Conservation (phyloP, 257 asterid genomes). For the Asclepias syriaca region DNA sequence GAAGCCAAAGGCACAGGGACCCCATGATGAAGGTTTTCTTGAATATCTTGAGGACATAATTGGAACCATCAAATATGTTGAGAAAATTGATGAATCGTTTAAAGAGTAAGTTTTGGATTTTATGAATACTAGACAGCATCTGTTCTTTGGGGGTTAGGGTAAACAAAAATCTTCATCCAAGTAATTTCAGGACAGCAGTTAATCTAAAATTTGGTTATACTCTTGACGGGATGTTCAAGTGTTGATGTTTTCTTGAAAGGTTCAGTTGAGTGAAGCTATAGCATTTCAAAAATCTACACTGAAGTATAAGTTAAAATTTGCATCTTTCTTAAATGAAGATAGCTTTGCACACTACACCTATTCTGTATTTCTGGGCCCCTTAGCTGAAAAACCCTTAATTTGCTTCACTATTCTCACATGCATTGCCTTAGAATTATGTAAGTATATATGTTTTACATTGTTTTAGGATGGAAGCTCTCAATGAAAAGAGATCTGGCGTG, state of each 20-base stretch:
- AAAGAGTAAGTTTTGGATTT: constrained; percentile 56
- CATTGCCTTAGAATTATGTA: background rate
- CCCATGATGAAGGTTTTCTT: constrained; percentile 98
- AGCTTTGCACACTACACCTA: background rate
- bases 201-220: background rate
- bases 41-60: constrained; percentile 98
- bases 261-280: background rate
- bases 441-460: background rate
- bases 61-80: constrained; percentile 93
- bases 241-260: background rate
- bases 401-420: background rate
- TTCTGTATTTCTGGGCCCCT: background rate
- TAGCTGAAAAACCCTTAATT: background rate
- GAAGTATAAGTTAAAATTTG: constrained; percentile 1
- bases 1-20: constrained; percentile 98
- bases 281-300: background rate
- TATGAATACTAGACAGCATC: background rate
- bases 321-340: background rate
- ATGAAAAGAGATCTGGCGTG: constrained; percentile 81
- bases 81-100: constrained; percentile 85
- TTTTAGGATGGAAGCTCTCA: constrained; percentile 72
- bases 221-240: background rate
- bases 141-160: background rate
- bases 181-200: background rate
- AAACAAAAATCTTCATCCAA: background rate